Evolutionary conservation across 1,284 basidiomycete genomes (phyloP), one percentile per base, ranked within the genome.

Genomic region (Rhodotorula sp.): DNA sequence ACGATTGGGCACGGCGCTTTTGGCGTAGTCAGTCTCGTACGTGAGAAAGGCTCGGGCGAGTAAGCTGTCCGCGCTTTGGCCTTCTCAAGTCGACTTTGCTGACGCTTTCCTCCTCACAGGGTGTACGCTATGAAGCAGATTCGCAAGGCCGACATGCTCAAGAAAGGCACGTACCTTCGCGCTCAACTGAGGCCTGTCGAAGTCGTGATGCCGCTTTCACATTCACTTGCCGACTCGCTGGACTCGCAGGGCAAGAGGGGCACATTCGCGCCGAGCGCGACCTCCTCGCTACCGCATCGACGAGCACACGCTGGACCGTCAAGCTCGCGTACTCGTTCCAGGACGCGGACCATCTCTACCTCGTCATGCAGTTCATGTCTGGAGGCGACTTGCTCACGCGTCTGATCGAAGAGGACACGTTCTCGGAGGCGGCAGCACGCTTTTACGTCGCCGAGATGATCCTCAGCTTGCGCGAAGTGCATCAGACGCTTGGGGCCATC

Each of bases 361-460:
- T 98, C 82, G 93, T 82, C 61, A 81, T 82, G 81, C 63, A 67
- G 34, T 79, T 61, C 60, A 68, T 68, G 66, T 12, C 50, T 0
- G 75, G 75, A 1, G 74, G 74, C 4, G 95, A 98, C 84, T 87
- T 98, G 77, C 87, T 99, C 64, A 97, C 97, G 80, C 87, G 97
- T 73, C 86, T 98, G 78, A 97, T 98, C 78, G 92, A 97, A 82
- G 85, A 90, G 72, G 95, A 97, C 81, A 89, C 92, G 54, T 97
- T 98, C 79, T 89, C 92, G 71, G 96, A 98, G 85, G 86, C 90
- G 75, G 95, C 97, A 84, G 91, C 95, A 60, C 87, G 89, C 73
- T 97, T 98, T 84, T 98, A 98, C 84, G 87, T 96, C 66, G 92
- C 94, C 70, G 95, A 97, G 90, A 98, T 98, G 95, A 86, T 98